phyloP scores from a whole-genome alignment of 495 filamentous ascomycete species.

The Penicillium cataractarum region DNA sequence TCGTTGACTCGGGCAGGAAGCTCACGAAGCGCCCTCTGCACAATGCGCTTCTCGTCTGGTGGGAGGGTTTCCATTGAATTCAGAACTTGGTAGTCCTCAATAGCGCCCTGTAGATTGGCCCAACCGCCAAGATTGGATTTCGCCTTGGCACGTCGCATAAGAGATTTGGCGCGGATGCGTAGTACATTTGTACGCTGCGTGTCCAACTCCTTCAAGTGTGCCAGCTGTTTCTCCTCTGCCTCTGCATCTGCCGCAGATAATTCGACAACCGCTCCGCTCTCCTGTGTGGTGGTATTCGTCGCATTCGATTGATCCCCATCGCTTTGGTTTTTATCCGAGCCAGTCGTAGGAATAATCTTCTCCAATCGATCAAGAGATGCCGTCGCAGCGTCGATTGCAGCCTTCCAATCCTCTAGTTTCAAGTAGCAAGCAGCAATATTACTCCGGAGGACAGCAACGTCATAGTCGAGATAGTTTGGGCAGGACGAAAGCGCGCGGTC shows the following conservation, averaged over 20 bases:
- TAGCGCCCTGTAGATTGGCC: conserved; percentile 78
- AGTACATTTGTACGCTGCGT: conserved; percentile 64
- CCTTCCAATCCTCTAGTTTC: conserved; percentile 86
- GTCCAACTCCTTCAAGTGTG: conserved; percentile 52
- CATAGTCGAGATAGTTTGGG: conserved; percentile 87
- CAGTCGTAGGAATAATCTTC: conserved; percentile 52
- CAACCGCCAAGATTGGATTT: conserved; percentile 72
- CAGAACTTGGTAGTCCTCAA: conserved; percentile 73
- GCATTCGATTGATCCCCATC: conserved; percentile 27
- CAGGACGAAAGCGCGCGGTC: conserved; percentile 80
- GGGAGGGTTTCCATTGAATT: conserved; percentile 60
- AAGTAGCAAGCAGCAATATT: conserved; percentile 70
- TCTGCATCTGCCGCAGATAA: conserved; percentile 60
- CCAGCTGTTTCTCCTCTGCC: conserved; percentile 59
- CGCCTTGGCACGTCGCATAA: conserved; percentile 82
- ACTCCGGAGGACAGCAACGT: conserved; percentile 48
- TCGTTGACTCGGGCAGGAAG: conserved; percentile 70
- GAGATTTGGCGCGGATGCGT: conserved; percentile 81
- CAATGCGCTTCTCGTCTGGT: conserved; percentile 64
- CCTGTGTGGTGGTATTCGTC: conserved; percentile 15
- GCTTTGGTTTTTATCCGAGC: conserved; percentile 19
- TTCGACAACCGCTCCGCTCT: conserved; percentile 48
- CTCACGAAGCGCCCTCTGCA: conserved; percentile 63
- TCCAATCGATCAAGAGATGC: conserved; percentile 73
- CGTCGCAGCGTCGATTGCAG: conserved; percentile 73